These are phyloP conservation scores for Phytophthora chlamydospora DNA, from an alignment of 352 stramenopile genomes.

Conservation along the genomic window DNA sequence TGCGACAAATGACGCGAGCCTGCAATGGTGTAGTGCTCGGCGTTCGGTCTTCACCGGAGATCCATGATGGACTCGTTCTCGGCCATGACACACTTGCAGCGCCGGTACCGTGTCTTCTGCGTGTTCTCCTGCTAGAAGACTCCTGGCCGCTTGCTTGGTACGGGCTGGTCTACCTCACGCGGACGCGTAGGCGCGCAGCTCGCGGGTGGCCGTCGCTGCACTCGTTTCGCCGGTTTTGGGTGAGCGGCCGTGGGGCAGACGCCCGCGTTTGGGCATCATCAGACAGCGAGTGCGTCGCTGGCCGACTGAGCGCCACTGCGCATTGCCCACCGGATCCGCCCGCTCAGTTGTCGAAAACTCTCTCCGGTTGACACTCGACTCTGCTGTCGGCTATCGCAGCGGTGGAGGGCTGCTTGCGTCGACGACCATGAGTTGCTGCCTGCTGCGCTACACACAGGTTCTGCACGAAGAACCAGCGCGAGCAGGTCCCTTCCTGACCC, in stretches of 20 bases:
- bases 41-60: neutral
- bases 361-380: too few relatives aligned
- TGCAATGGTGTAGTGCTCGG: neutral
- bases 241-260: neutral
- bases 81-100: neutral
- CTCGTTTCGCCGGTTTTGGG: constrained; percentile 5
- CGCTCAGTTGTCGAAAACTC: too few relatives aligned
- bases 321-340: too few relatives aligned
- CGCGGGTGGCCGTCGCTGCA: neutral
- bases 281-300: constrained; percentile 4
- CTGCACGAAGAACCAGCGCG: too few relatives aligned
- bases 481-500: too few relatives aligned
- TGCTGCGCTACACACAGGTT: too few relatives aligned
- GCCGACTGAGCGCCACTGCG: too few relatives aligned
- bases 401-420: too few relatives aligned
- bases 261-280: neutral
- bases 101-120: constrained; percentile 8
- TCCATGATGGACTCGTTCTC: neutral
- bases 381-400: too few relatives aligned
- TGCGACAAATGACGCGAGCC: neutral
- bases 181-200: constrained; percentile 15
- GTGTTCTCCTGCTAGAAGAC: neutral
- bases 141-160: constrained; percentile 11
- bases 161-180: constrained; percentile 13
- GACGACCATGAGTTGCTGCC: too few relatives aligned